Evolutionary conservation across 495 filamentous ascomycete species (phyloP).

Genomic region (Acidiella bohemica): DNA sequence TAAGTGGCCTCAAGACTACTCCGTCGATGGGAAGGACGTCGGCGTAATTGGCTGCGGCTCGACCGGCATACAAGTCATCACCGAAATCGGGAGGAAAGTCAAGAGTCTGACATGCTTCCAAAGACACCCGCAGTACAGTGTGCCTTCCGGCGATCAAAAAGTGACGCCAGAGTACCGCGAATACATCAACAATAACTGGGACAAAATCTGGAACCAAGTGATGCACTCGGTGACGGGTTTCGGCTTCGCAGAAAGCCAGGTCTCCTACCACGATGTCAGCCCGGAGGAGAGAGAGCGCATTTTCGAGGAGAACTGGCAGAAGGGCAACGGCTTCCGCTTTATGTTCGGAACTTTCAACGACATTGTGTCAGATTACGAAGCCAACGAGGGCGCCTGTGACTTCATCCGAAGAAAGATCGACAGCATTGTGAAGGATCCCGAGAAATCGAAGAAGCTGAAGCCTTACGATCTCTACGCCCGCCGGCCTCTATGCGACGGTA

Average conservation of each 20-base stretch:
- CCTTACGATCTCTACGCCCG: slow-evolving; percentile 8
- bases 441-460: slow-evolving; percentile 11
- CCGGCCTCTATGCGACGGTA: slow-evolving; percentile 9
- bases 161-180: background rate
- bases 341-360: slow-evolving; percentile 10
- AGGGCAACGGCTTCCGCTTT: slow-evolving; percentile 11
- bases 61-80: slow-evolving; percentile 17
- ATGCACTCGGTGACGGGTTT: slow-evolving; percentile 2
- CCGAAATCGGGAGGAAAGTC: slow-evolving; percentile 10
- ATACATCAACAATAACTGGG: slow-evolving; percentile 30
- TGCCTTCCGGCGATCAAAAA: slow-evolving; percentile 5
- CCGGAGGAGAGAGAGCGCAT: slow-evolving; percentile 2
- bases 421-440: slow-evolving; percentile 15
- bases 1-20: slow-evolving; percentile 31
- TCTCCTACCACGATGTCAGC: slow-evolving; percentile 5
- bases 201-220: slow-evolving; percentile 8
- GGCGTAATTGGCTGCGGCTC: slow-evolving; percentile 14
- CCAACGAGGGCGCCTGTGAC: slow-evolving; percentile 8
- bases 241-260: slow-evolving; percentile 11
- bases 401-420: slow-evolving; percentile 15
- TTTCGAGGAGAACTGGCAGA: slow-evolving; percentile 8
- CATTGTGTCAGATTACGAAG: slow-evolving; percentile 11
- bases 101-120: slow-evolving; percentile 13
- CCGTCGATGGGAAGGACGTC: slow-evolving; percentile 10
- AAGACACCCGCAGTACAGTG: slow-evolving; percentile 13